Conservation (phyloP, 148 eudicot species). For the Fallopia convolvulus region DNA sequence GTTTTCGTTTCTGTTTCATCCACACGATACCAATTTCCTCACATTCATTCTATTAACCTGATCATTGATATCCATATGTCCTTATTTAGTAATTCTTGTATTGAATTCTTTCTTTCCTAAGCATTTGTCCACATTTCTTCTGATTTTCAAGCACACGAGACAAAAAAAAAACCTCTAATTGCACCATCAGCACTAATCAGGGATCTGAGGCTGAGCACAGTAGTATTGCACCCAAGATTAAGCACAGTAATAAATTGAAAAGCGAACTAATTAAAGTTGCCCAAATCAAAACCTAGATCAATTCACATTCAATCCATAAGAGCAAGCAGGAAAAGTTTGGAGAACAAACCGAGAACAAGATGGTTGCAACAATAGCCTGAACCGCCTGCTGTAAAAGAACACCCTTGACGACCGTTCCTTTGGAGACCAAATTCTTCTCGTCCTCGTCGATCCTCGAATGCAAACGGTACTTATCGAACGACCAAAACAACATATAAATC, state of each 20-base stretch:
- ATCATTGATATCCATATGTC: background rate
- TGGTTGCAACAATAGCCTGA: slow-evolving; percentile 22
- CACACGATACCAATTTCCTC: too few relatives aligned
- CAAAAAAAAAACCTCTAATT: background rate
- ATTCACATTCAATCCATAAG: background rate
- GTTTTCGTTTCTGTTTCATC: too few relatives aligned
- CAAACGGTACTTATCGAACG: slow-evolving; percentile 11
- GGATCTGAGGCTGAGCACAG: background rate
- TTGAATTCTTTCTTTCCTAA: background rate
- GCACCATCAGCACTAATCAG: background rate
- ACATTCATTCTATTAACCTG: background rate
- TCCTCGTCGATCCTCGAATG: slow-evolving; percentile 16
- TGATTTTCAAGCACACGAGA: background rate
- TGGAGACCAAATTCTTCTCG: slow-evolving; percentile 21
- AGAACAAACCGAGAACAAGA: slow-evolving; percentile 16
- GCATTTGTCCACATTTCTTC: background rate
- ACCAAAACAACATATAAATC: slow-evolving; percentile 8
- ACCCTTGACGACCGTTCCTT: slow-evolving; percentile 17
- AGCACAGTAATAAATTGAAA: background rate
- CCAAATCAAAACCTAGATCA: slow-evolving; percentile 5
- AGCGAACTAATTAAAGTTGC: background rate
- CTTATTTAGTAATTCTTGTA: background rate
- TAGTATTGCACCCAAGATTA: too few relatives aligned
- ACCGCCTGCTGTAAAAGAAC: slow-evolving; percentile 21
- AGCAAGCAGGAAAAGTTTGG: background rate